phyloP scores from a whole-genome alignment of 2,329 filamentous ascomycete genomes.

The Aspergillus glaucus region DNA sequence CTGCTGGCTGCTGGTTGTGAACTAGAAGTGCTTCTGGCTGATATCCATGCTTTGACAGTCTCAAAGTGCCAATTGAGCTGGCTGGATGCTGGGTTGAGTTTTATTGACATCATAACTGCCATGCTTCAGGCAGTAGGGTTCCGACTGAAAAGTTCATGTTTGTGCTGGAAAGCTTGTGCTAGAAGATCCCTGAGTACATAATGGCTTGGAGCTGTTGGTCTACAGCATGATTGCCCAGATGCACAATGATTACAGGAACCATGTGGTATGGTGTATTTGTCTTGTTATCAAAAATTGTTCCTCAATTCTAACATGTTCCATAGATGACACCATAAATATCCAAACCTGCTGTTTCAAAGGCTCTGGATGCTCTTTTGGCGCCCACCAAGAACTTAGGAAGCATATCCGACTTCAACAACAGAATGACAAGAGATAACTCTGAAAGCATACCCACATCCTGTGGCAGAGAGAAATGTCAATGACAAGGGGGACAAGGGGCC shows the following conservation, averaged over 20 bases:
- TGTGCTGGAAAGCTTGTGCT: constrained; percentile 78
- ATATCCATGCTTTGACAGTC: constrained; percentile 54
- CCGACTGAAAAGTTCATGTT: constrained; percentile 74
- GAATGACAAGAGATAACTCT: too few species aligned
- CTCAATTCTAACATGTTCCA: background rate
- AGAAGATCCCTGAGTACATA: constrained; percentile 59
- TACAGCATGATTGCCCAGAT: constrained; percentile 72
- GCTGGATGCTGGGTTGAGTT: constrained; percentile 76
- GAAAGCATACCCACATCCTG: background rate
- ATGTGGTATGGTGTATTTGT: constrained; percentile 56
- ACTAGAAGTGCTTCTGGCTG: constrained; percentile 64
- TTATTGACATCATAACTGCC: constrained; percentile 72
- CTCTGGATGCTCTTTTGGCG: constrained; percentile 64
- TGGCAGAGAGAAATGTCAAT: background rate
- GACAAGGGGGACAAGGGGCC: background rate
- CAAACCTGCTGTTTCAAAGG: constrained; percentile 74
- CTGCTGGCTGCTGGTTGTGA: constrained; percentile 79
- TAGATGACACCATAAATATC: constrained; percentile 77
- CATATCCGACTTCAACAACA: too few species aligned
- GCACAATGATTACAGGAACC: constrained; percentile 71
- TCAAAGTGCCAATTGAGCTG: constrained; percentile 79
- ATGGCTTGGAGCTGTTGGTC: constrained; percentile 70
- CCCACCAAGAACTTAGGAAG: constrained; percentile 50
- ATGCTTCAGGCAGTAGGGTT: constrained; percentile 74
- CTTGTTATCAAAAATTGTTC: background rate